A percentile compares a stretch with the other conserved stretches of the same genome.
These are phyloP conservation scores for Harringtonia lauricola DNA, from an alignment of 2,329 filamentous ascomycete species.

Conservation along the genomic window DNA sequence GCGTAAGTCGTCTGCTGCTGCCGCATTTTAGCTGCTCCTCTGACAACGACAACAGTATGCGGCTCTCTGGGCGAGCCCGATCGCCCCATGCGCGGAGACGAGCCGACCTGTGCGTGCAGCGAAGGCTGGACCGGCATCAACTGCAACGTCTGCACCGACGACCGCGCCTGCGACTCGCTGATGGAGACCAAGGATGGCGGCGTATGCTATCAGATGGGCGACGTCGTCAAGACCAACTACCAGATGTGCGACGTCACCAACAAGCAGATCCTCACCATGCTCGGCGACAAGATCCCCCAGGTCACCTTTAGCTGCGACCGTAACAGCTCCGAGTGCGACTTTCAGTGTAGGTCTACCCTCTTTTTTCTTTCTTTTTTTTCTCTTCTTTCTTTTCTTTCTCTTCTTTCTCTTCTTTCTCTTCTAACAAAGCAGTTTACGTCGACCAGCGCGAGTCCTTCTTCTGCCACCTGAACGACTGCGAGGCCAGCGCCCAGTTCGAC, in stretches of 20 bases:
- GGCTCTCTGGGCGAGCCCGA: slow-evolving; percentile 78
- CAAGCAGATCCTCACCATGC: slow-evolving; percentile 76
- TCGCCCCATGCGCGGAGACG: slow-evolving; percentile 59
- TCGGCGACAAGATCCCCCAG: slow-evolving; percentile 77
- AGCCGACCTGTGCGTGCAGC: slow-evolving; percentile 63
- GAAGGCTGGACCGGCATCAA: slow-evolving; percentile 96
- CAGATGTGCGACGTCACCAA: slow-evolving; percentile 98
- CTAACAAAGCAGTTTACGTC: slow-evolving; percentile 66
- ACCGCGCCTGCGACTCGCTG: slow-evolving; percentile 76
- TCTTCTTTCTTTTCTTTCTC: neutral
- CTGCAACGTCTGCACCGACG: slow-evolving; percentile 84
- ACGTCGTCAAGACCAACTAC: slow-evolving; percentile 88
- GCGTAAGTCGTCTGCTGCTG: slow-evolving; percentile 30
- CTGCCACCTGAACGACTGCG: slow-evolving; percentile 75
- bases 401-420: neutral
- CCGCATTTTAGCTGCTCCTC: neutral
- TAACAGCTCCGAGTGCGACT: slow-evolving; percentile 70
- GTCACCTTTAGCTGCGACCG: slow-evolving; percentile 88
- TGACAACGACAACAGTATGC: slow-evolving; percentile 52
- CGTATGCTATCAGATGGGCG: slow-evolving; percentile 83
- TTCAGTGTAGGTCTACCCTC: slow-evolving; percentile 62
- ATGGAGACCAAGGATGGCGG: slow-evolving; percentile 76
- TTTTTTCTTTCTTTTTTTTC: neutral
- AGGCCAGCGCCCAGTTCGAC: slow-evolving; percentile 57
- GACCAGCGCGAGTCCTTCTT: slow-evolving; percentile 93